Base-by-base conservation (phyloP, 768 basidiomycete genomes). In the Peribolospora kevripleyi region DNA sequence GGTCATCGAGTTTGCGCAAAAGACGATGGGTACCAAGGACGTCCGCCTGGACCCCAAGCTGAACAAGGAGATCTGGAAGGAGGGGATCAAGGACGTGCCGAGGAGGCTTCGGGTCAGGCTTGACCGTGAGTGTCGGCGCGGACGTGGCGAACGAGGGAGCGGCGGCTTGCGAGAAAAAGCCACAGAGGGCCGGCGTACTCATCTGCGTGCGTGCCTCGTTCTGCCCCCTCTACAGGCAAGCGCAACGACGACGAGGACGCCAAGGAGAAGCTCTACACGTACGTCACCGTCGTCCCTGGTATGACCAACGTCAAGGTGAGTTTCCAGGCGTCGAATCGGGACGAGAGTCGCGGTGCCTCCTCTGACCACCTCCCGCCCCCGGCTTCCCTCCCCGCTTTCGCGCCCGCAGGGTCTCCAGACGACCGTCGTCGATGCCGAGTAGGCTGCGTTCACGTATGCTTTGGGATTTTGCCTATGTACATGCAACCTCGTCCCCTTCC, bases 221-320 rank as follows among this genome's bases (percentile, higher is more conserved):
- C 45, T 14, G 10, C 25, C 14, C 39, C 8, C 9, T 13, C 45
- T 25, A 2, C 63, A 88, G 84, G 91, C 65, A 91, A 90, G 74
- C 84, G 93, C 65, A 97, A 97, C 70, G 91, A 98, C 70, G 90
- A 95, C 63, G 91, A 98, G 75, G 82, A 81, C 64, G 91, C 93
- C 57, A 93, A 90, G 74, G 90, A 91, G 76, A 93, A 90, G 74
- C 81, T 93, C 55, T 95, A 73, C 75, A 90, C 84, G 40, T 85
- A 87, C 68, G 88, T 84, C 60, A 77, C 77, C 57, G 76, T 83
- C 66, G 80, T 93, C 55, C 73, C 78, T 49, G 84, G 85, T 48
- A 58, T 67, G 43, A 64, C 64, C 53, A 63, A 79, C 48, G 87
- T 86, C 81, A 90, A 91, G 81, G 88, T 81, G 56, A 57, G 79